Base-by-base conservation (phyloP, 2,329 filamentous ascomycete species). In the Didymella keratinophila region DNA sequence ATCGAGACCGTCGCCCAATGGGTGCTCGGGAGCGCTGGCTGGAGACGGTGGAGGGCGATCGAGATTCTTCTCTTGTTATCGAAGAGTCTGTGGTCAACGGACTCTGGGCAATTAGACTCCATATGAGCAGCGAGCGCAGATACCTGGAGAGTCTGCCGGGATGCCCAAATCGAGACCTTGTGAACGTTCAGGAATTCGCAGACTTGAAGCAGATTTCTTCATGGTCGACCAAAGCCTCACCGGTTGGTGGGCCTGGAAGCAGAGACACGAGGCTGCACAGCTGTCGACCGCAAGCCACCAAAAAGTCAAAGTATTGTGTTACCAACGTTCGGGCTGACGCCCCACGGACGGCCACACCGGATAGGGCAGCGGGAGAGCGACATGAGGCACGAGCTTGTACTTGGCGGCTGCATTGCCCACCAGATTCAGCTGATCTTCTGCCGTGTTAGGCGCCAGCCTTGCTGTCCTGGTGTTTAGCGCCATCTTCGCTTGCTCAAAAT, bases 391-490 rank as follows among this genome's bases (percentile, higher is more conserved):
- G 36, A 39, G 36, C 36, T 20, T 42, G 39, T 42, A 16, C 39
- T 20, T 42, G 39, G 39, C 21, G 39, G 39, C 18, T 39, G 20
- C 2, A 10, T 39, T 20, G 18, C 37, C 37, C 18, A 25, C 39
- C 39, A 42, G 20, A 42, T 42, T 42, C 39, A 42, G 39, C 39
- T 42, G 39, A 25, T 23, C 39, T 18, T 42, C 39, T 42, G 39
- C 39, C 21, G 20, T 16, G 39, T 42, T 25, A 11, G 20, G 39
- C 39, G 39, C 39, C 39, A 42, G 39, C 39, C 39, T 42, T 42
- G 39, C 39, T 25, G 39, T 23, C n/a, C 39, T 42, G 12, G 39
- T 42, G 20, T 23, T 1, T 42, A 42, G 39, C 39, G 39, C 39
- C 10, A 16, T 23, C 20, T 42, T 25, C 39, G 39, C 39, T 42